Conservation (phyloP, 2,329 filamentous ascomycete species). For the Penicillium sp. region DNA sequence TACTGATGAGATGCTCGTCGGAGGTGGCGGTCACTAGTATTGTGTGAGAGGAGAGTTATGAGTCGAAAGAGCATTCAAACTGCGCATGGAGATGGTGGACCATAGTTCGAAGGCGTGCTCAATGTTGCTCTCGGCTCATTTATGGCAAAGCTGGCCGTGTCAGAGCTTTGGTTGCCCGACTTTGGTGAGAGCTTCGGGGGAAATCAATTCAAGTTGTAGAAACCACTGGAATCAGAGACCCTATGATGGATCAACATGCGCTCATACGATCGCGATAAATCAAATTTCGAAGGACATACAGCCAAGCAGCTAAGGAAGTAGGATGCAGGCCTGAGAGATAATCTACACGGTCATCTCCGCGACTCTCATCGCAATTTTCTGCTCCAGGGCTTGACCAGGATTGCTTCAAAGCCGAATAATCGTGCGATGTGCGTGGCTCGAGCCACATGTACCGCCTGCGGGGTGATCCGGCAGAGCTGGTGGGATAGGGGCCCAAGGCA, state of each 20-base stretch:
- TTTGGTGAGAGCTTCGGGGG: too few species aligned
- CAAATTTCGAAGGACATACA: not conserved
- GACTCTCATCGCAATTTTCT: not conserved
- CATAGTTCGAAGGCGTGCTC: not conserved
- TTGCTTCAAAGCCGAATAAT: not conserved
- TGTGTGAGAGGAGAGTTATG: not conserved
- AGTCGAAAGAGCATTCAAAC: not conserved
- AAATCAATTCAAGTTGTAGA: not conserved
- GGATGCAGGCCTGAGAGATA: not conserved
- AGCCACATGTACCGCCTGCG: conserved; percentile 10
- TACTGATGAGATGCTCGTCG: not conserved
- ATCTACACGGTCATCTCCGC: not conserved
- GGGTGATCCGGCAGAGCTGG: conserved; percentile 8
- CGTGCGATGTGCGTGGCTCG: conserved; percentile 1
- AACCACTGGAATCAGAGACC: not conserved
- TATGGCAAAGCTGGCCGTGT: not conserved
- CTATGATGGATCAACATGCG: not conserved
- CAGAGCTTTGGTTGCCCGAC: not conserved
- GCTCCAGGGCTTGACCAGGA: not conserved
- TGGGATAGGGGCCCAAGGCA: not conserved
- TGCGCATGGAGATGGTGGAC: not conserved
- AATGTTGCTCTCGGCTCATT: not conserved
- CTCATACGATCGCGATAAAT: not conserved
- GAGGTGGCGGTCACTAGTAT: not conserved
- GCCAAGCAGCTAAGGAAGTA: not conserved